phyloP scores from a whole-genome alignment of 129 eudicot species.

The Flaveria sonorensis region DNA sequence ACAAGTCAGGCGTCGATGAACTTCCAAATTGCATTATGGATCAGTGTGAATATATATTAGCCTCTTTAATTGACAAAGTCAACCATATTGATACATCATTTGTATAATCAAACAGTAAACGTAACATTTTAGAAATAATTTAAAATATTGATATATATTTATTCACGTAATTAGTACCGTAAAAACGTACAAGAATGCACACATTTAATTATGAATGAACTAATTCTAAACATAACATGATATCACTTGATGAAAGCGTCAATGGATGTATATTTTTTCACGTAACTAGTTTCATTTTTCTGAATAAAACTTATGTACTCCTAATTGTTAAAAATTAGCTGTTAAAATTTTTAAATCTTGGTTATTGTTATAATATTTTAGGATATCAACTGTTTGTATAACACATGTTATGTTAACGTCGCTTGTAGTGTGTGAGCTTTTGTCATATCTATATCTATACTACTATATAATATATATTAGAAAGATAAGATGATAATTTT shows the following conservation, averaged over 20 bases:
- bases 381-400: too few relatives aligned
- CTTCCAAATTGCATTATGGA: neutral
- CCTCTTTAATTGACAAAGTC: neutral
- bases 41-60: neutral
- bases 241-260: too few relatives aligned
- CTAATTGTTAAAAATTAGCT: too few relatives aligned
- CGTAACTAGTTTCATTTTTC: neutral
- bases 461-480: too few relatives aligned
- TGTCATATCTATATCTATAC: too few relatives aligned
- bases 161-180: neutral
- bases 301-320: too few relatives aligned
- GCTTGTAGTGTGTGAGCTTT: neutral
- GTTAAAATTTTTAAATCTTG: too few relatives aligned
- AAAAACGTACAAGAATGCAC: too few relatives aligned
- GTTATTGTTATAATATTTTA: too few relatives aligned
- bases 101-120: neutral
- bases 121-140: neutral
- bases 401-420: neutral
- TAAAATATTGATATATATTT: neutral
- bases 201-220: too few relatives aligned
- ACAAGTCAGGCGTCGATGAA: neutral
- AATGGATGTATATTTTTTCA: neutral
- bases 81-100: neutral
- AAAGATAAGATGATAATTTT: too few relatives aligned
- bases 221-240: too few relatives aligned